A percentile compares a stretch with the other conserved stretches of the same genome.
These are phyloP conservation scores for Epichloe amarillans DNA, from an alignment of 2,329 filamentous ascomycete genomes.

Conservation along the genomic window DNA sequence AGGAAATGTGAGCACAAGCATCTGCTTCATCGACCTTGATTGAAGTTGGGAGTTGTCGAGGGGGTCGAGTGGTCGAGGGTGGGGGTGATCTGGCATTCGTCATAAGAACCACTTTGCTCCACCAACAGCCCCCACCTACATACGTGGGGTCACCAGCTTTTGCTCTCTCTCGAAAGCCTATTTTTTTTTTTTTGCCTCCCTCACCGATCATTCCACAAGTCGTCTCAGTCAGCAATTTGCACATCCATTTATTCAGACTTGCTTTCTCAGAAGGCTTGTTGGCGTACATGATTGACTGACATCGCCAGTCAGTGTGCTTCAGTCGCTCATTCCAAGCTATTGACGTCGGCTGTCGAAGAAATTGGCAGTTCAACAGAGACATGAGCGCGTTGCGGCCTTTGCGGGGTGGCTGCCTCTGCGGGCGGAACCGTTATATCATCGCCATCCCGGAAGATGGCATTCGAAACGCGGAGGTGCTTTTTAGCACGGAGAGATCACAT, in stretches of 20 bases:
- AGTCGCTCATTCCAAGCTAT: background rate
- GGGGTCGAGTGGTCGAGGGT: background rate
- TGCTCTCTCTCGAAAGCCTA: background rate
- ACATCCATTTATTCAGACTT: background rate
- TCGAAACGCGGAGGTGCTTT: slow-evolving; percentile 54
- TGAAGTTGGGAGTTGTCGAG: background rate
- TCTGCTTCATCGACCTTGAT: background rate
- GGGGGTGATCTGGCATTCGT: background rate
- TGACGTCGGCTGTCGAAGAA: background rate
- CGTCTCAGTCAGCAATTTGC: background rate
- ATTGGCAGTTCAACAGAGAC: background rate
- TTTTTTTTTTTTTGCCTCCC: background rate
- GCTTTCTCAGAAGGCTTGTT: background rate
- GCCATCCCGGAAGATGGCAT: slow-evolving; percentile 46
- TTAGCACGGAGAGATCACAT: slow-evolving; percentile 56
- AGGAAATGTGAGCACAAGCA: no score
- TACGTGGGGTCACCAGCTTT: background rate
- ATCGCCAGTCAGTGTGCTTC: no score
- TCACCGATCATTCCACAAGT: background rate
- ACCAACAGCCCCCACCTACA: background rate
- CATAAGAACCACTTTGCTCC: slow-evolving; percentile 4
- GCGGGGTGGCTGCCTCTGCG: slow-evolving; percentile 70
- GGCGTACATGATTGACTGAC: no score
- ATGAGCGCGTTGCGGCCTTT: slow-evolving; percentile 43
- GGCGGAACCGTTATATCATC: slow-evolving; percentile 71